A percentile compares a stretch with the other conserved stretches of the same genome.
These are phyloP conservation scores for Sporothrix luriei DNA, from an alignment of 2,329 filamentous ascomycete genomes.

Conservation along the genomic window DNA sequence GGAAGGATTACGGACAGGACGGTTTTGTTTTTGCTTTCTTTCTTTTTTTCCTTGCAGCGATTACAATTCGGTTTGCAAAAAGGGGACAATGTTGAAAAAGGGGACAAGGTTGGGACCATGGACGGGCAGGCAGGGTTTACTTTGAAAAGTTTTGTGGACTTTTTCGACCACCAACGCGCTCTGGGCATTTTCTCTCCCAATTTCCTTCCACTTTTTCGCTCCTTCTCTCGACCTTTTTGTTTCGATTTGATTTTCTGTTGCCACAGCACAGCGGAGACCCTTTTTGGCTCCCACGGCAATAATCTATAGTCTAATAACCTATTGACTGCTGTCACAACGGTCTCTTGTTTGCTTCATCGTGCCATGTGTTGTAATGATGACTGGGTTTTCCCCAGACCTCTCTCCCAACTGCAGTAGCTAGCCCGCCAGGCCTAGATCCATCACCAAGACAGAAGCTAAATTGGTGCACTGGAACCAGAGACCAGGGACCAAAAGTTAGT, in stretches of 20 bases:
- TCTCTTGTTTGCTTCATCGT: background rate
- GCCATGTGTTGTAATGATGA: background rate
- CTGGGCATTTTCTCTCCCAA: background rate
- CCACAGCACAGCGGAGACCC: background rate
- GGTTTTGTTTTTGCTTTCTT: background rate
- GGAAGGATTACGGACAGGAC: constrained; percentile 16
- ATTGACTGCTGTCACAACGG: background rate
- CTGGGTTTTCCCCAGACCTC: background rate
- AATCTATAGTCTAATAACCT: constrained; percentile 14
- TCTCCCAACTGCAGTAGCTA: background rate
- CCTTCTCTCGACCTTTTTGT: background rate
- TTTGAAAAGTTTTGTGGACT: constrained; percentile 20
- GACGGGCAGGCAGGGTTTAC: background rate
- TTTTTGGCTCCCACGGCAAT: background rate
- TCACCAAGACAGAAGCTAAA: constrained; percentile 8
- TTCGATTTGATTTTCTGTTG: background rate
- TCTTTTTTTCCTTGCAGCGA: too few species aligned
- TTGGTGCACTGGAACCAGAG: background rate
- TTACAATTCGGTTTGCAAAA: constrained; percentile 5
- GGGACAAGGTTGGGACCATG: background rate
- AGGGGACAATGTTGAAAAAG: background rate
- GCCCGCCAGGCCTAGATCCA: background rate
- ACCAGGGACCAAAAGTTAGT: background rate
- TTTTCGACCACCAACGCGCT: background rate
- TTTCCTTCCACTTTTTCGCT: background rate